Percentiles rank a stretch among this genome's conserved stretches.
These are phyloP conservation scores for Protea cynaroides DNA, from an alignment of 164 flowering plant species.

Conservation along the genomic window DNA sequence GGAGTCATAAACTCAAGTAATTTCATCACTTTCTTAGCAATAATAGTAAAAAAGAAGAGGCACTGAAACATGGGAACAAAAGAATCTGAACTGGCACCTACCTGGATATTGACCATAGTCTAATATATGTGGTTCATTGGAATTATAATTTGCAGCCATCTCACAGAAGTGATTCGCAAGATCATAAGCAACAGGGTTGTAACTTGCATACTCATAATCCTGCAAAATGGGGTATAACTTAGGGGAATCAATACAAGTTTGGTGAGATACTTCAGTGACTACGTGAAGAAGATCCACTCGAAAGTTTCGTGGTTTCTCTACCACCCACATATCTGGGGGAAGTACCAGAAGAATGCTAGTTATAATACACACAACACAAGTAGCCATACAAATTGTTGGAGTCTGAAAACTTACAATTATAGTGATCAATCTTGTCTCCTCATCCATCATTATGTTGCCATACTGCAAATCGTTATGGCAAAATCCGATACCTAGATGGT, in stretches of 20 bases:
- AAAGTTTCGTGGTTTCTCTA: no score
- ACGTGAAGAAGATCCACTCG: no score
- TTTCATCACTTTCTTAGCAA: no score
- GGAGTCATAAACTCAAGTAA: no score
- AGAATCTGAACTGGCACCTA: conserved; percentile 16
- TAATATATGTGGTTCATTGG: conserved; percentile 77
- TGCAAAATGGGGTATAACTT: no score
- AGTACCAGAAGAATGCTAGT: no score
- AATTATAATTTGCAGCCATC: conserved; percentile 84
- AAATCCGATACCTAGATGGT: conserved; percentile 51
- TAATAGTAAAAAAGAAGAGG: not conserved
- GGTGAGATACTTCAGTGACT: no score
- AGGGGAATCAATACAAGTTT: no score
- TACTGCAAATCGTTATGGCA: conserved; percentile 97
- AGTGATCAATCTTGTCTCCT: conserved; percentile 61
- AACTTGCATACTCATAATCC: conserved; percentile 95
- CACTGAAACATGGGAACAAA: not conserved
- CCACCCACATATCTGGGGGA: no score
- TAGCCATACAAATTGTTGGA: not conserved
- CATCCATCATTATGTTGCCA: conserved; percentile 95
- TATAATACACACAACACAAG: no score
- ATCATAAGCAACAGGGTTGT: conserved; percentile 79
- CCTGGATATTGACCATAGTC: conserved; percentile 81
- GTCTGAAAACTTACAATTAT: conserved; percentile 62
- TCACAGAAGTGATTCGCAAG: conserved; percentile 97